Percentiles rank a stretch among this genome's conserved stretches.
Conservation (phyloP, 306 rosid genomes). For the Gleditsia sinensis region DNA sequence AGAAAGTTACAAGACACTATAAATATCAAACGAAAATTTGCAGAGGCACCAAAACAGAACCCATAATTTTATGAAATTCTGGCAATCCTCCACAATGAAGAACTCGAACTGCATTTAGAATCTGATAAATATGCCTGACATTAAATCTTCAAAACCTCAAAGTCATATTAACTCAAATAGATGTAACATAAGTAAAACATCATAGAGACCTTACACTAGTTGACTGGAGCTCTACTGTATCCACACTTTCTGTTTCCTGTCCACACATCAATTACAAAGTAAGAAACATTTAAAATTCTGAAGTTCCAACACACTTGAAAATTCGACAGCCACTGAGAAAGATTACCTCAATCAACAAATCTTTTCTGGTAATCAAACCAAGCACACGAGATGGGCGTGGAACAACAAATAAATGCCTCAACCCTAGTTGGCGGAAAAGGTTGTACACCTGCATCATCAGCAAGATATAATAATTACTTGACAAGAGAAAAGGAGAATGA, state of each 20-base stretch:
- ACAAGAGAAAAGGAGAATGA: conserved; percentile 23
- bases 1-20: background rate
- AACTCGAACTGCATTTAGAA: conserved; percentile 20
- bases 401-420: conserved; percentile 90
- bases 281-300: background rate
- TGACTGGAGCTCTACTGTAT: conserved; percentile 86
- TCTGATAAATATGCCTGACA: conserved; percentile 2
- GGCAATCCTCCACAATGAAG: conserved; percentile 16
- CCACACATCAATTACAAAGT: conserved; percentile 22
- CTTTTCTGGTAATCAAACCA: conserved; percentile 91
- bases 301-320: conserved; percentile 20
- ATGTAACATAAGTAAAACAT: conserved; percentile 42
- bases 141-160: conserved; percentile 3
- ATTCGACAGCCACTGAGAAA: conserved; percentile 1
- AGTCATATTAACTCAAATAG: background rate
- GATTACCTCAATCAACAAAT: conserved; percentile 88
- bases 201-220: conserved; percentile 98
- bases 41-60: conserved; percentile 25
- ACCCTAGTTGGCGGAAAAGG: conserved; percentile 94
- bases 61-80: conserved; percentile 1
- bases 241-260: conserved; percentile 71
- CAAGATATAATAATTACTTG: conserved; percentile 37
- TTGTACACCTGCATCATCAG: conserved; percentile 77
- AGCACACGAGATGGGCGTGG: conserved; percentile 89
- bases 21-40: conserved; percentile 28